Evolutionary conservation across 768 basidiomycete genomes (phyloP).

Genomic region (Boletus huronensis): DNA sequence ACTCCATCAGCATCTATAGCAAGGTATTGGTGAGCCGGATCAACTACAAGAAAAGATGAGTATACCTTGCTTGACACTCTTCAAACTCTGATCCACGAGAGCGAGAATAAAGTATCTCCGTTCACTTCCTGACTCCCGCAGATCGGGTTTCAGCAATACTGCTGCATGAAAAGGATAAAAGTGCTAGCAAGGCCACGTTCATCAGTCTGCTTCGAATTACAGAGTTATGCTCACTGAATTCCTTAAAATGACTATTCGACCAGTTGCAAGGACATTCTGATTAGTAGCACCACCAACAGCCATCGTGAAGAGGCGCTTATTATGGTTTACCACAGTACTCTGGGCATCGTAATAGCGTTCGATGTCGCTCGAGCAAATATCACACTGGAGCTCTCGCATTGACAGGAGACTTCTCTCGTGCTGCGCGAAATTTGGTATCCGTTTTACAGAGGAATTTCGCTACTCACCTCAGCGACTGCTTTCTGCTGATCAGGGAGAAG

Average conservation of each 20-base stretch:
- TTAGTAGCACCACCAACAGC: constrained; percentile 61
- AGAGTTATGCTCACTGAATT: constrained; percentile 60
- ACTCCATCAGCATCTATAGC: constrained; percentile 53
- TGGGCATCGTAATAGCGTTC: constrained; percentile 72
- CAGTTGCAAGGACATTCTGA: constrained; percentile 60
- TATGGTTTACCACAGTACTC: constrained; percentile 55
- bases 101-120: constrained; percentile 68
- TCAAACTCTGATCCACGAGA: constrained; percentile 62
- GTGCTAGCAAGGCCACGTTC: constrained; percentile 48
- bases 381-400: constrained; percentile 65
- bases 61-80: constrained; percentile 51
- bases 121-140: constrained; percentile 45
- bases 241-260: constrained; percentile 79
- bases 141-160: constrained; percentile 66
- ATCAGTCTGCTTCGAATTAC: background rate
- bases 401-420: constrained; percentile 64
- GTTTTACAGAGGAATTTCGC: background rate
- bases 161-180: constrained; percentile 68
- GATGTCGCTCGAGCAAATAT: constrained; percentile 69
- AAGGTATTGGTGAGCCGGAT: background rate
- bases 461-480: constrained; percentile 72
- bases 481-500: constrained; percentile 92
- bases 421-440: constrained; percentile 38
- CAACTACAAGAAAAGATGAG: background rate
- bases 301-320: constrained; percentile 59